Evolutionary conservation across 352 stramenopile genomes (phyloP).

Genomic region (Pythium utonaiense): DNA sequence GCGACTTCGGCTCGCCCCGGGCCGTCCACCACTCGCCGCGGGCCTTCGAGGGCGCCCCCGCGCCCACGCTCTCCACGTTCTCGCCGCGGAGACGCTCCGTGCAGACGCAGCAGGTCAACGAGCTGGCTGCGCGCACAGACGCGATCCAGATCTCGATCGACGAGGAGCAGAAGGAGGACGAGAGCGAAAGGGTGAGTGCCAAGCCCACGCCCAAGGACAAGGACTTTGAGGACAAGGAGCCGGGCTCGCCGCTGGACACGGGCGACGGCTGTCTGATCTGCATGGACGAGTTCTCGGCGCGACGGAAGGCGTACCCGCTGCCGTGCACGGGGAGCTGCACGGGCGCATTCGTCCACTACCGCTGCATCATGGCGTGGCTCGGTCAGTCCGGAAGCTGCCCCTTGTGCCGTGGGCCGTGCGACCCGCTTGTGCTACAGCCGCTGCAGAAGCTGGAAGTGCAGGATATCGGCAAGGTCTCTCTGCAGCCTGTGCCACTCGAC

Average conservation of each 20-base stretch:
- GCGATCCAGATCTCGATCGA: conserved; percentile 25
- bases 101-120: neutral
- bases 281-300: conserved; percentile 87
- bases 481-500: conserved; percentile 78
- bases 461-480: conserved; percentile 71
- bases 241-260: conserved; percentile 21
- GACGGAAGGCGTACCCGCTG: conserved; percentile 81
- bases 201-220: conserved; percentile 17
- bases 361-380: conserved; percentile 88
- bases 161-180: conserved; percentile 33
- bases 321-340: conserved; percentile 77
- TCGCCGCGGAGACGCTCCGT: conserved; percentile 51
- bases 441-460: conserved; percentile 79
- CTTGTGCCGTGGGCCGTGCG: conserved; percentile 73
- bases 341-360: conserved; percentile 79
- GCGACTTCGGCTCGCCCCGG: conserved; percentile 31
- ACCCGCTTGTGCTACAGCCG: conserved; percentile 78
- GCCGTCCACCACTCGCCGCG: conserved; percentile 62
- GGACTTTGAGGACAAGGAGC: conserved; percentile 21
- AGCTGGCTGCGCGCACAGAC: conserved; percentile 10
- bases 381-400: conserved; percentile 81
- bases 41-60: conserved; percentile 36
- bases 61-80: conserved; percentile 42
- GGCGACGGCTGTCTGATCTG: conserved; percentile 76
- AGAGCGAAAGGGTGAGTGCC: conserved; percentile 4